Conservation (phyloP, 352 stramenopile species). For the Phytophthora cactorum region DNA sequence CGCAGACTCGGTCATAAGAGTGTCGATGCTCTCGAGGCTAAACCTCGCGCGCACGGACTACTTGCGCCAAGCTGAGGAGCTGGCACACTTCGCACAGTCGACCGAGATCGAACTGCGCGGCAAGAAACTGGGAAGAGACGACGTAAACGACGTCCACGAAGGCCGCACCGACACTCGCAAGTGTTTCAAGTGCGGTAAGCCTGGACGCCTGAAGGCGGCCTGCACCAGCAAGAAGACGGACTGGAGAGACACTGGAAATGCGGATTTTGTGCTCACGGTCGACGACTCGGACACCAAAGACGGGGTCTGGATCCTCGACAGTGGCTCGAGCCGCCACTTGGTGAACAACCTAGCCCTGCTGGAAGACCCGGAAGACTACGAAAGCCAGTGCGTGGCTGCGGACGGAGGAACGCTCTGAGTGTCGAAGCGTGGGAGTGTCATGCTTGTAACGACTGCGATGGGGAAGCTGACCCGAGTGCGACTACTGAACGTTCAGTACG, state of each 20-base stretch:
- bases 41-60: constrained; percentile 14
- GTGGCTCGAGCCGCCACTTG: constrained; percentile 7
- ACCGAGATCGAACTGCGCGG: constrained; percentile 3
- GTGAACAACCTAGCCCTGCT: constrained; percentile 19
- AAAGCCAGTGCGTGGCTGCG: constrained; percentile 8
- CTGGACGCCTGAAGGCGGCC: constrained; percentile 3
- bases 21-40: constrained; percentile 14
- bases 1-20: constrained; percentile 1
- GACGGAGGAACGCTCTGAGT: constrained; percentile 3
- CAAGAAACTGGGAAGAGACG: constrained; percentile 4
- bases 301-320: constrained; percentile 19
- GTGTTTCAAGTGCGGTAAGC: constrained; percentile 16
- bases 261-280: constrained; percentile 12
- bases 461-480: constrained; percentile 11
- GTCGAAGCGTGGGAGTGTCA: constrained; percentile 13
- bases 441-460: constrained; percentile 4
- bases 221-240: constrained; percentile 1
- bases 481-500: constrained; percentile 15
- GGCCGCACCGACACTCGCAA: constrained; percentile 1
- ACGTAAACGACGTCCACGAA: constrained; percentile 16
- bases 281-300: neutral
- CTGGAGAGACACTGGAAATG: neutral
- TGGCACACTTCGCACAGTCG: constrained; percentile 29
- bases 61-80: constrained; percentile 24
- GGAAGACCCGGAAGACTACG: constrained; percentile 11